phyloP scores from a whole-genome alignment of 2,329 filamentous ascomycete species.

The Ophiostoma sp. region DNA sequence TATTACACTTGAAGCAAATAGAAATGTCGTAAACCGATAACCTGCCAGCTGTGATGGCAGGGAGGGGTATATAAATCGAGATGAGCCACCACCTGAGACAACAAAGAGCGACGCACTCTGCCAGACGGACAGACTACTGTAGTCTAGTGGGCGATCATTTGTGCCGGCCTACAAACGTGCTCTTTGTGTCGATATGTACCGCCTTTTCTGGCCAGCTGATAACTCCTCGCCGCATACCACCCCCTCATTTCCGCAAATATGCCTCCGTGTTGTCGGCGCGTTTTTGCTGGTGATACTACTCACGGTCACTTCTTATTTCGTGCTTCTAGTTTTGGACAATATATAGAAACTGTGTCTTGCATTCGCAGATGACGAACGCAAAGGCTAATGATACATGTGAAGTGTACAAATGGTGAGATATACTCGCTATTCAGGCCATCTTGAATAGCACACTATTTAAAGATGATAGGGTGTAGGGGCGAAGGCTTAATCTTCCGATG shows the following conservation, averaged over 20 bases:
- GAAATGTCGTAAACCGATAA: neutral
- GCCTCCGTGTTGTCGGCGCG: neutral
- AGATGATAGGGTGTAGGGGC: neutral
- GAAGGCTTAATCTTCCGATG: neutral
- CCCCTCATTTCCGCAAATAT: neutral
- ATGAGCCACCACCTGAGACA: neutral
- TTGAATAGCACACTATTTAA: neutral
- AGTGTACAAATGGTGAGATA: neutral
- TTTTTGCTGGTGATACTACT: neutral
- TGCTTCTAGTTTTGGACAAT: neutral
- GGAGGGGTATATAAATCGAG: neutral
- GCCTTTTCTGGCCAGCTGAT: neutral
- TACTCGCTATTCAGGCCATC: neutral
- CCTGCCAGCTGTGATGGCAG: neutral
- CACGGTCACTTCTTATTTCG: neutral
- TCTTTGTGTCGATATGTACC: neutral
- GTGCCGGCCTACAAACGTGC: neutral
- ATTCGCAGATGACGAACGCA: neutral
- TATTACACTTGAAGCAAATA: too few relatives aligned
- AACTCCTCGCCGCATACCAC: neutral
- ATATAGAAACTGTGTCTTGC: neutral
- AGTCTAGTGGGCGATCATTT: neutral
- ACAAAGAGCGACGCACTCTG: neutral
- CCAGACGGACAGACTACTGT: neutral
- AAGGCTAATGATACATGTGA: neutral